Conservation (phyloP, 2,329 filamentous ascomycete genomes). For the Phyllosticta capitalensis region DNA sequence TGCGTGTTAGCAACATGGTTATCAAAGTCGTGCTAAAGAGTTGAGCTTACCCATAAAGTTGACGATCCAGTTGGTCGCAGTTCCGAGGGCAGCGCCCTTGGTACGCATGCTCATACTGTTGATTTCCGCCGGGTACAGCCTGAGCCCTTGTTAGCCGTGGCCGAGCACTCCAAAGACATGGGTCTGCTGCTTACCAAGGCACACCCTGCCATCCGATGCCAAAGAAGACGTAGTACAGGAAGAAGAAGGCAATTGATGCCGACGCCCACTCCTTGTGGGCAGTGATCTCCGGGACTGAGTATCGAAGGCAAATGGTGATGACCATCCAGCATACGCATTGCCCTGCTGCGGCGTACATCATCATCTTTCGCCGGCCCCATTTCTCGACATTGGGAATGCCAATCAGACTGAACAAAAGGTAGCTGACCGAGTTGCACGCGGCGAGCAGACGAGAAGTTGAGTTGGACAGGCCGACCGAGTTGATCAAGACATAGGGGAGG, state of each 20-base stretch:
- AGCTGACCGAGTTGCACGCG: conserved; percentile 44
- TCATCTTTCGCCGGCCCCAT: conserved; percentile 49
- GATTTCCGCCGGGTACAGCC: conserved; percentile 39
- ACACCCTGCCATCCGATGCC: conserved; percentile 41
- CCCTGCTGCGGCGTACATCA: conserved; percentile 47
- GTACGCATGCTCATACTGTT: conserved; percentile 41
- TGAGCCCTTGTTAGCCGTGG: conserved; percentile 7
- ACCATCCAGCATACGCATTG: conserved; percentile 44
- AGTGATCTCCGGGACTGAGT: conserved; percentile 22
- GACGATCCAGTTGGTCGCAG: conserved; percentile 44
- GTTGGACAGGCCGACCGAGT: conserved; percentile 46
- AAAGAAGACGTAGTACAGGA: conserved; percentile 47
- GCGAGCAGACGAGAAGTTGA: conserved; percentile 45
- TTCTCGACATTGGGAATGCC: conserved; percentile 41
- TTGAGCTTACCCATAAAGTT: conserved; percentile 28
- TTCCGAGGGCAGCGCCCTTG: conserved; percentile 40
- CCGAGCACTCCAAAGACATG: background rate
- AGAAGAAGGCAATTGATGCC: conserved; percentile 42
- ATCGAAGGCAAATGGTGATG: conserved; percentile 42
- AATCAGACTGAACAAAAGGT: conserved; percentile 39
- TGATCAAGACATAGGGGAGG: conserved; percentile 50
- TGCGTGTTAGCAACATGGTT: background rate
- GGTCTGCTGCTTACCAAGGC: conserved; percentile 24
- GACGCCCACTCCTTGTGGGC: conserved; percentile 22
- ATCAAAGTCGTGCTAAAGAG: background rate